Conservation (phyloP, 2,329 filamentous ascomycete genomes). For the Stachybotrys chlorohalonatus region DNA sequence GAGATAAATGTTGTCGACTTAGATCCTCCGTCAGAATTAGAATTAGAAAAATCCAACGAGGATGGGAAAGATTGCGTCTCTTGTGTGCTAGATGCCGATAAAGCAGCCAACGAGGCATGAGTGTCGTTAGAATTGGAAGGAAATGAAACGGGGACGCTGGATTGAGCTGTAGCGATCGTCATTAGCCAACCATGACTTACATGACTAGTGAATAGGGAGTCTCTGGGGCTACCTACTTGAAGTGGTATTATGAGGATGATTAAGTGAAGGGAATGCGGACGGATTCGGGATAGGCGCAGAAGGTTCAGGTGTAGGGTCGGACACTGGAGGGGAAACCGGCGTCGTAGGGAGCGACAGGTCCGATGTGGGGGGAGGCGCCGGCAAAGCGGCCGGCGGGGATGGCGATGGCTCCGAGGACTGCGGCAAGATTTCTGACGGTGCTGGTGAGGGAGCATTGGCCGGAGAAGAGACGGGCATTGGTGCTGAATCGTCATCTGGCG, state of each 20-base stretch:
- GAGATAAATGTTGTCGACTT: not conserved
- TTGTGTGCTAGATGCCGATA: not conserved
- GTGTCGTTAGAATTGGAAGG: not conserved
- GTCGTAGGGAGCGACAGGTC: not conserved
- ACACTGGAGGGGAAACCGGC: not conserved
- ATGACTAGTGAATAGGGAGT: too few relatives aligned
- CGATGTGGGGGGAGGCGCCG: not conserved
- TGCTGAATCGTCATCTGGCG: slow-evolving; percentile 7
- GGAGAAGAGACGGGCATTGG: slow-evolving; percentile 7
- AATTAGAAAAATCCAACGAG: not conserved
- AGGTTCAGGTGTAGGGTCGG: slow-evolving; percentile 2
- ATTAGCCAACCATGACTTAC: not conserved
- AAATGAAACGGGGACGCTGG: not conserved
- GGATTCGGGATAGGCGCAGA: slow-evolving; percentile 17
- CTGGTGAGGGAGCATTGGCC: slow-evolving; percentile 8
- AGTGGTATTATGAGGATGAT: not conserved
- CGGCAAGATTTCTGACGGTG: slow-evolving; percentile 2
- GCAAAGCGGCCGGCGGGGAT: not conserved
- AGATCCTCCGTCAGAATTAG: not conserved
- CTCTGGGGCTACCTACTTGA: too few relatives aligned
- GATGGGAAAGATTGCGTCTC: not conserved
- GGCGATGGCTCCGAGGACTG: not conserved
- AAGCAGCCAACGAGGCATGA: not conserved
- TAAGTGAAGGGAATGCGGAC: not conserved
- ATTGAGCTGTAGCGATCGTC: not conserved